Base-by-base conservation (phyloP, 2,329 filamentous ascomycete genomes). In the Diaporthe sp. region DNA sequence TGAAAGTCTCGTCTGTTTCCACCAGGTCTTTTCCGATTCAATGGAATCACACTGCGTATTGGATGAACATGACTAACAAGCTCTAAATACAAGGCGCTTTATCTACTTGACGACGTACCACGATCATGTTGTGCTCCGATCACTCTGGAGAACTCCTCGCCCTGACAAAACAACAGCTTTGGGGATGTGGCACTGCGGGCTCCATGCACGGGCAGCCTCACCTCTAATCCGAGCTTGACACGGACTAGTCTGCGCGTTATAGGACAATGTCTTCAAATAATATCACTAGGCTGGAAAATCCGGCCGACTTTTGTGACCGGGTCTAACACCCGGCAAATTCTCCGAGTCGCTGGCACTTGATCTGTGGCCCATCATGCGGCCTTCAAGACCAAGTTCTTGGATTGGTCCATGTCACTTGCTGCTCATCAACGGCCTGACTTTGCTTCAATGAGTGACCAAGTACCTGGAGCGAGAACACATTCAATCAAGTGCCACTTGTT, bases 361-460 rank as follows among this genome's bases (percentile, higher is more conserved):
- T 38, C 60, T 73, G 38, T 4, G 60, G 60, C 71, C 50, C n/a
- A 69, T 47, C 19, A 50, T 47, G 50, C 60, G 28, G 28, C 60
- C 60, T 25, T 22, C 38, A 19, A 33, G 60, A 33, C 28, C 54
- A 13, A n/a, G 10, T 28, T 17, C 19, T 64, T 28, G 33, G 35
- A 2, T 10, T 30, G 35, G 17, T 7, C 19, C 35, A n/a, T 33
- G 6, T 33, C 6, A 33, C 57, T 25, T 45, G 57, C 57, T 33
- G 64, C n/a, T 35, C 33, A 67, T 52, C 42, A 25, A 22, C 9
- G 42, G 28, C 19, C 33, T 25, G 13, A 38, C 0, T 1, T 5
- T 4, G 8, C 2, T 10, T 13, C 9, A 54, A 28, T 1, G 4
- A n/a, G 47, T 15, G n/a, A 15, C 9, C 4, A n/a, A 30, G 4